Base-by-base conservation (phyloP, 169 alveolate genomes). In the Cryptosporidium xiaoi region DNA sequence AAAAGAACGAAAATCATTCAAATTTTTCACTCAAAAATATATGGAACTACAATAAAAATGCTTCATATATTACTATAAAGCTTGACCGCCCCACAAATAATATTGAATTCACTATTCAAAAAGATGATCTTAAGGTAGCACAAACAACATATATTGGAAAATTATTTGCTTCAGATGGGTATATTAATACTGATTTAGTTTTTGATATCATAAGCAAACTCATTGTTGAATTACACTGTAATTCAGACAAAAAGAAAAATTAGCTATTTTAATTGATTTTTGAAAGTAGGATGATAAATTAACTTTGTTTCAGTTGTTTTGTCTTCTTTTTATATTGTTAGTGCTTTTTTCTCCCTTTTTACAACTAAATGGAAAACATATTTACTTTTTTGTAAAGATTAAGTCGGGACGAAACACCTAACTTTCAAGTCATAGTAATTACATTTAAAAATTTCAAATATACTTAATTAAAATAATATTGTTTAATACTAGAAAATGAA, bases 41-140 rank as follows among this genome's bases (percentile, higher is more conserved):
- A 2, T 77, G 87, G 87, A 58, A 29, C 24, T 77, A 77, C 50
- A 33, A 60, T 60, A 18, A 77, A 50, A 62, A 77, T 20, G 87
- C 87, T 36, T 77, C 48, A 20, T 77, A 77, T 64, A 34, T 77
- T 10, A 77, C 29, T n/a, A 53, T 62, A 60, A 60, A 56, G 29
- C 40, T 77, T 13, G 69, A 77, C 27, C 69, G 87, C 29, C 13
- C 31, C 20, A 24, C 87, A 15, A 62, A 56, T 10, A 44, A 77
- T 24, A 36, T 77, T 12, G 71, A 77, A 29, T 62, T 77, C 13
- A n/a, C 34, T 6, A 10, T 77, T 31, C 69, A 56, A 18, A 58
- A 62, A n/a, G 31, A 36, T 15, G 3, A 62, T 16, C n/a, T 12
- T 44, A 48, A 77, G 33, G 71, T 62, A 0, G 36, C 64, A 3